Conservation (phyloP, 2,329 filamentous ascomycete species). For the Geosmithia flava region DNA sequence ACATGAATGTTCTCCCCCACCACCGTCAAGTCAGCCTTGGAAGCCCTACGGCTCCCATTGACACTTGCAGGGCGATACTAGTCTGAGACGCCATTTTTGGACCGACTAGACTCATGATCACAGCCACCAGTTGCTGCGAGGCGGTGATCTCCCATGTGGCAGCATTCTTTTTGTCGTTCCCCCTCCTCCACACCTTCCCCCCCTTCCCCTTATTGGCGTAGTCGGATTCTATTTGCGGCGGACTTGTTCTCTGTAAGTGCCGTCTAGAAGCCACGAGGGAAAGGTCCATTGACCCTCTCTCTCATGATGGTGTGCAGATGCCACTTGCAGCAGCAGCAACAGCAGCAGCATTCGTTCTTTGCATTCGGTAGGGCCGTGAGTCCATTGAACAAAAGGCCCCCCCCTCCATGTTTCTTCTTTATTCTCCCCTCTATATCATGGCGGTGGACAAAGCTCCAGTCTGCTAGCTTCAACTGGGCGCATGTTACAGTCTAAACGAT, state of each 20-base stretch:
- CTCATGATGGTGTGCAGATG: background rate
- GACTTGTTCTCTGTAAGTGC: background rate
- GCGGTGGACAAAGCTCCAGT: background rate
- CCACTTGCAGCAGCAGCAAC: no score
- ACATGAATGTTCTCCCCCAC: no score
- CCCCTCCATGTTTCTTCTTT: background rate
- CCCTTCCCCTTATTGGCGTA: background rate
- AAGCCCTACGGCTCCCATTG: no score
- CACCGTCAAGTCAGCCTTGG: no score
- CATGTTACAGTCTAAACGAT: background rate
- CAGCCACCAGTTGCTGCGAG: background rate
- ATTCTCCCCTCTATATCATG: background rate
- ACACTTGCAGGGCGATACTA: no score
- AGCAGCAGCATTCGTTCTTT: no score
- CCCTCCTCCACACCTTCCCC: no score
- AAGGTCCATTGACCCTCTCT: no score
- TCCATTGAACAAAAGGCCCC: background rate
- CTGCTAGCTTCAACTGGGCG: no score
- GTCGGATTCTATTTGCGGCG: background rate
- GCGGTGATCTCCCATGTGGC: background rate
- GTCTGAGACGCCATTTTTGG: background rate
- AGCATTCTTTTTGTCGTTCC: background rate
- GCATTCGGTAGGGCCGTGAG: background rate
- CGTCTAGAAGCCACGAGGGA: background rate
- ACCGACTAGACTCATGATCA: background rate